phyloP scores from a whole-genome alignment of 2,329 filamentous ascomycete genomes.

The Alternaria dauci region DNA sequence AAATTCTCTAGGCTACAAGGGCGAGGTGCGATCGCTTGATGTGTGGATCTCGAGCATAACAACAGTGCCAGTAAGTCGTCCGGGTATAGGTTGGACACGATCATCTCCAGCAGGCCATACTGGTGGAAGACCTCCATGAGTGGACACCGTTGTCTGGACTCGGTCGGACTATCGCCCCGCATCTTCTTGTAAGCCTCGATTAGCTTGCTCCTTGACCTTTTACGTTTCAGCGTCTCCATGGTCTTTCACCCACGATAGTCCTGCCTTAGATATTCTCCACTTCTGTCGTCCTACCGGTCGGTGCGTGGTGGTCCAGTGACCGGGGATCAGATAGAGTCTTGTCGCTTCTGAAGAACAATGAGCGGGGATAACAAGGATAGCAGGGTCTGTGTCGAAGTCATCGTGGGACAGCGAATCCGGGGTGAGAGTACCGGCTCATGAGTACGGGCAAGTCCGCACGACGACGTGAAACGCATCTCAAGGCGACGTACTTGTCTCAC shows the following conservation, averaged over 20 bases:
- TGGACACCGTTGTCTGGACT: constrained; percentile 15
- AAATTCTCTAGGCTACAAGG: constrained; percentile 38
- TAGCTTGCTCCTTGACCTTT: constrained; percentile 21
- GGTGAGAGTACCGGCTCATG: constrained; percentile 3
- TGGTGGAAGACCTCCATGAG: constrained; percentile 33
- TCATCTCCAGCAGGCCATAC: constrained; percentile 40
- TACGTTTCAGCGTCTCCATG: constrained; percentile 31
- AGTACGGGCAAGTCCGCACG: neutral
- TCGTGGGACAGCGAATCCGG: constrained; percentile 4
- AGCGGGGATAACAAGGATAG: constrained; percentile 10
- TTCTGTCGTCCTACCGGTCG: neutral
- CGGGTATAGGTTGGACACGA: constrained; percentile 35
- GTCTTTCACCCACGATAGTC: neutral
- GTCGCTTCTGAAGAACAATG: constrained; percentile 12
- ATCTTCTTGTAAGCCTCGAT: constrained; percentile 19
- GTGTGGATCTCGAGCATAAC: constrained; percentile 35
- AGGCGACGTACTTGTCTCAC: constrained; percentile 26
- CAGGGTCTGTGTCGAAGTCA: neutral
- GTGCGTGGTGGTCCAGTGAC: neutral
- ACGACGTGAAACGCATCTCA: constrained; percentile 7
- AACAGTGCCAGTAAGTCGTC: constrained; percentile 42
- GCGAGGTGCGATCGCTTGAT: constrained; percentile 34
- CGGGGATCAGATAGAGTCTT: constrained; percentile 2
- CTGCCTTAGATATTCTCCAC: neutral
- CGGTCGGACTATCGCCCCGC: neutral